Base-by-base conservation (phyloP, 495 filamentous ascomycete species). In the Durotheca rogersii region DNA sequence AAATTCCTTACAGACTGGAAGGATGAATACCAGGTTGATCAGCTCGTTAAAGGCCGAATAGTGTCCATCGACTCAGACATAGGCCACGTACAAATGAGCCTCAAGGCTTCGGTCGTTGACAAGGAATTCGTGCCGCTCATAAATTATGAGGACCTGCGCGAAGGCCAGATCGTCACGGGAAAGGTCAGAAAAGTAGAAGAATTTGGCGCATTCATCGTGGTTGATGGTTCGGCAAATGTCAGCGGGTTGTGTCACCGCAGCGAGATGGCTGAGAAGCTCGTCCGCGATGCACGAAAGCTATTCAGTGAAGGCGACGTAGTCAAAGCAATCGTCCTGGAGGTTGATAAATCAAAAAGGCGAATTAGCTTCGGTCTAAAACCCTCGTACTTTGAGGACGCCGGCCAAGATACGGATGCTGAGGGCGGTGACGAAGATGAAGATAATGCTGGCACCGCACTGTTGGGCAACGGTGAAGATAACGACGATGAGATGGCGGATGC, bases 1-100 rank as follows among this genome's bases (percentile, higher is more conserved):
- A 79, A 79, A 3, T 97, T 81, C 64, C 73, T 97, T 58, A 97
- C 96, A 68, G 89, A 96, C 37, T 98, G 93, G 93, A 95, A 95
- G 72, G 78, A 85, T n/a, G 69, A 80, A 11, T 96, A 89, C 71
- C 80, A 92, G 53, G 69, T 87, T 25, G 88, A 89, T 60, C 89
- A 96, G 67, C 75, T 98, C 12, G 88, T 98, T 19, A 90, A 85
- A 67, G 93, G 89, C 38, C 88, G 88, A 36, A 74, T 98, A 59
- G 82, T 86, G 17, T 66, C 79, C 3, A 78, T 88, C 3, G 82
- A 94, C 51, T 47, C 70, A 7, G 70, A 69, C 43, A 66, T 82
- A n/a, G 79, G 82, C 46, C 87, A 87, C 58, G 59, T 95, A 32
- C 88, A 93, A 64, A 79, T 98, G 78, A 93, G 82, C 56, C 67